phyloP scores from a whole-genome alignment of 1,284 basidiomycete species.

The Ganoderma sinense region DNA sequence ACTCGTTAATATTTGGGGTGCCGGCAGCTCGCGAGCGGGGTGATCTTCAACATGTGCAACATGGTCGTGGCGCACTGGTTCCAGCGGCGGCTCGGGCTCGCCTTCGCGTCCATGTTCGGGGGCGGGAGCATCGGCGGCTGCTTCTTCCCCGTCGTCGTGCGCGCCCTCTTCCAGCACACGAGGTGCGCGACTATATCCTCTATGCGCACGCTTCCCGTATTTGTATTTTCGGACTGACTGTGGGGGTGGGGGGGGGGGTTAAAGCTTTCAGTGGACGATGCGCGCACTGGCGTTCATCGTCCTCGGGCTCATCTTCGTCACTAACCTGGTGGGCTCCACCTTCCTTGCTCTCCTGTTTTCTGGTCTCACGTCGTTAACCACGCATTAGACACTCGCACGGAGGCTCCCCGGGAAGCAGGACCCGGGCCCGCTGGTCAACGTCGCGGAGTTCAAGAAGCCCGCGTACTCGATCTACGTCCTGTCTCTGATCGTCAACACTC shows the following conservation, averaged over 20 bases:
- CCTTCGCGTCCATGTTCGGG: constrained; percentile 46
- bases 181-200: constrained; percentile 45
- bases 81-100: constrained; percentile 45
- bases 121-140: constrained; percentile 53
- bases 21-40: background rate
- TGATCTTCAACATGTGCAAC: background rate
- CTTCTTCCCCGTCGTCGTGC: constrained; percentile 48
- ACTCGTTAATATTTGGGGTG: too few species aligned
- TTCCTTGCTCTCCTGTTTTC: background rate
- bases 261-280: too few species aligned
- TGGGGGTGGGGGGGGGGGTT: too few species aligned
- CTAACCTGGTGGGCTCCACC: constrained; percentile 53
- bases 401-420: background rate
- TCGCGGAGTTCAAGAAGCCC: background rate
- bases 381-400: background rate
- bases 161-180: constrained; percentile 44
- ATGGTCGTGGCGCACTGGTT: constrained; percentile 50
- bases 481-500: too few species aligned
- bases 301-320: constrained; percentile 42
- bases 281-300: too few species aligned
- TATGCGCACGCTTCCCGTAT: too few species aligned
- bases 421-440: background rate
- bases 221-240: too few species aligned
- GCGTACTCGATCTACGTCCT: background rate
- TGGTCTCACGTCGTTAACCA: background rate